Base-by-base conservation (phyloP, 805 yeast species). In the Candida bentonensis region DNA sequence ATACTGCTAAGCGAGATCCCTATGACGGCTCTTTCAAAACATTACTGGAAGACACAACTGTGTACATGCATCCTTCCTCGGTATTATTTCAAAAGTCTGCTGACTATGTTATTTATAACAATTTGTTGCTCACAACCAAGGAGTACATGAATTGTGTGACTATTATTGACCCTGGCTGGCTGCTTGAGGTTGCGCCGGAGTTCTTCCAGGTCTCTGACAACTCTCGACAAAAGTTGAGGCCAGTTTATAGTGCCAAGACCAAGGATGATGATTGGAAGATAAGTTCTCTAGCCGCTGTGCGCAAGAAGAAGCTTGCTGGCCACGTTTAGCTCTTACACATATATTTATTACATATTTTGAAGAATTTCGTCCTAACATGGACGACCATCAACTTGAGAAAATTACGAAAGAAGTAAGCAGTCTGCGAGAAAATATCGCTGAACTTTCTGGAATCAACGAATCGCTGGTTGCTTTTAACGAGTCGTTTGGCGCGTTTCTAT, bases 101-200 rank as follows among this genome's bases (percentile, higher is more conserved):
- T 2, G 80, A 75, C 50, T 66, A 75, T 44, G 67, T 92, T 3
- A 65, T 89, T 15, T 92, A 85, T 58, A 86, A 87, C 54, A 94
- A 89, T 48, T 65, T 89, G 53, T 81, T 89, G 42, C 61, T 82
- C 41, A 89, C 98, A 0, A 74, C 86, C 22, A 84, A 80, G 58
- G 96, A 88, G 63, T 89, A 78, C 60, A 84, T 92, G 86, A 71
- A 80, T 51, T 78, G 87, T 54, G 73, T 83, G 60, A 75, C 86
- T 0, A 67, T 82, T 2, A 58, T 69, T n/a, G 76, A 79, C 34
- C 88, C 82, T 23, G 65, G 65, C 41, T 83, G 94, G 92, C 61
- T 88, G 15, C 59, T 59, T 1, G 88, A 82, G 51, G 72, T 77
- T 49, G 95, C 94, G 0, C 82, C 87, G 2, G 76, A 74, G 39